Conservation (phyloP, 2,329 filamentous ascomycete genomes). For the Ceratocystis papillata region DNA sequence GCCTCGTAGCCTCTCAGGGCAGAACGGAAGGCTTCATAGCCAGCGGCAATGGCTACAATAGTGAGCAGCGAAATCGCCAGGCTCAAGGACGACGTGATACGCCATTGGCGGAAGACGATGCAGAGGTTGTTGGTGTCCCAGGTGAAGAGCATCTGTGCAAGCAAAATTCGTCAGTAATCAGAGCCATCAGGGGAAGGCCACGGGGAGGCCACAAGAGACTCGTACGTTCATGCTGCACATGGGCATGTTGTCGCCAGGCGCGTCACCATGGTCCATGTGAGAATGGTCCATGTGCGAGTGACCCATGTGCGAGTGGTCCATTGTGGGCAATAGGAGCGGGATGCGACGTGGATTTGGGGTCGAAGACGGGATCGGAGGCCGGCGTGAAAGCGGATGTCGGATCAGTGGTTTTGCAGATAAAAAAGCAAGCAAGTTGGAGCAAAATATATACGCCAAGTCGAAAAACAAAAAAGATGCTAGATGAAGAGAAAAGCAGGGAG, state of each 20-base stretch:
- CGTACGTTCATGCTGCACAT: slow-evolving; percentile 88
- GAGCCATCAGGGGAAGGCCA: too few species aligned
- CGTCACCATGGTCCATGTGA: slow-evolving; percentile 40
- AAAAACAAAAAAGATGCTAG: not conserved
- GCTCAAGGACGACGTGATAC: slow-evolving; percentile 60
- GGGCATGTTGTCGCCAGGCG: slow-evolving; percentile 47
- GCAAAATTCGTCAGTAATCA: not conserved
- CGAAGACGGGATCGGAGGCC: not conserved
- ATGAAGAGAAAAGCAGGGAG: not conserved
- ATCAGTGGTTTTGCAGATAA: not conserved
- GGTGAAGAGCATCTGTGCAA: slow-evolving; percentile 82
- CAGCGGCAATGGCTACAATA: slow-evolving; percentile 73
- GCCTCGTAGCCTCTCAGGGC: slow-evolving; percentile 66
- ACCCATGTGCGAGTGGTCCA: slow-evolving; percentile 24
- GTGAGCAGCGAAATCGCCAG: slow-evolving; percentile 74
- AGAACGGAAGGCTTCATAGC: slow-evolving; percentile 81
- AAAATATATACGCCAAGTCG: not conserved
- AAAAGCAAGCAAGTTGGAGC: not conserved
- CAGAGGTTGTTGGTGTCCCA: slow-evolving; percentile 91
- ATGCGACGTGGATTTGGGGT: not conserved
- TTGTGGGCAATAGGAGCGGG: not conserved
- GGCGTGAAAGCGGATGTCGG: not conserved
- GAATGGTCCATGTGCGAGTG: slow-evolving; percentile 34
- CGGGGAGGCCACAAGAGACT: slow-evolving; percentile 16
- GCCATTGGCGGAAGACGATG: slow-evolving; percentile 91